These are phyloP conservation scores for Mortierella alpina DNA, from an alignment of 192 early-diverging fungal species.

Conservation along the genomic window DNA sequence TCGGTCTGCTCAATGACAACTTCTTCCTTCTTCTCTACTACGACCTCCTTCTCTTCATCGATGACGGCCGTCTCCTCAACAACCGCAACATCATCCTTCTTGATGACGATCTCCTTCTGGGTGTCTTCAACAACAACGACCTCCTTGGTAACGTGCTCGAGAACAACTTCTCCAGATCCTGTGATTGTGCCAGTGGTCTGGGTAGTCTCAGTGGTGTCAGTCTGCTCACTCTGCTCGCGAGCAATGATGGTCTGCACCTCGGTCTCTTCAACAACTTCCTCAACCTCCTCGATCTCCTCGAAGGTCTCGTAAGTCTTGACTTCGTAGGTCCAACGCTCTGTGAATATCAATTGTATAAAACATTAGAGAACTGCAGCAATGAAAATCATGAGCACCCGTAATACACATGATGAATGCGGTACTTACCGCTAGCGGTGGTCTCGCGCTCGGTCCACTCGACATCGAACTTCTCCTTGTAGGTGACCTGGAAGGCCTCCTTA, in stretches of 20 bases:
- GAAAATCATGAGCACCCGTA: too few species aligned
- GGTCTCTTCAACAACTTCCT: background rate
- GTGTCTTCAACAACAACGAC: conserved; percentile 1
- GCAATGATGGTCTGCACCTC: conserved; percentile 14
- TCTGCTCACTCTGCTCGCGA: conserved; percentile 14
- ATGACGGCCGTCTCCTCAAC: too few species aligned
- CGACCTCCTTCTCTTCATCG: too few species aligned
- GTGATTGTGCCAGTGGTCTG: too few species aligned
- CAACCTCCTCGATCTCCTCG: background rate
- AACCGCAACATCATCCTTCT: too few species aligned
- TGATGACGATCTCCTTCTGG: too few species aligned
- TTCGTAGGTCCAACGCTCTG: too few species aligned
- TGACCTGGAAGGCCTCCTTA: too few species aligned
- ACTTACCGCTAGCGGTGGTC: conserved; percentile 23
- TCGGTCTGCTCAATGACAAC: background rate
- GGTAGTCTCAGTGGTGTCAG: background rate
- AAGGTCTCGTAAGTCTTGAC: too few species aligned
- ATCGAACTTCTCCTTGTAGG: conserved; percentile 23
- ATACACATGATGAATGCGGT: too few species aligned
- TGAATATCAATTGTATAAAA: too few species aligned
- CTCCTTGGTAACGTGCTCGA: background rate
- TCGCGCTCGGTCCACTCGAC: conserved; percentile 28
- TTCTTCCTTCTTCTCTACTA: background rate
- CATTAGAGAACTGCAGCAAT: too few species aligned
- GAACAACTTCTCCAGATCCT: background rate